A percentile compares a stretch with the other conserved stretches of the same genome.
Evolutionary conservation across 2,329 filamentous ascomycete species (phyloP).

Genomic region (Dryadomyces sulphureus): DNA sequence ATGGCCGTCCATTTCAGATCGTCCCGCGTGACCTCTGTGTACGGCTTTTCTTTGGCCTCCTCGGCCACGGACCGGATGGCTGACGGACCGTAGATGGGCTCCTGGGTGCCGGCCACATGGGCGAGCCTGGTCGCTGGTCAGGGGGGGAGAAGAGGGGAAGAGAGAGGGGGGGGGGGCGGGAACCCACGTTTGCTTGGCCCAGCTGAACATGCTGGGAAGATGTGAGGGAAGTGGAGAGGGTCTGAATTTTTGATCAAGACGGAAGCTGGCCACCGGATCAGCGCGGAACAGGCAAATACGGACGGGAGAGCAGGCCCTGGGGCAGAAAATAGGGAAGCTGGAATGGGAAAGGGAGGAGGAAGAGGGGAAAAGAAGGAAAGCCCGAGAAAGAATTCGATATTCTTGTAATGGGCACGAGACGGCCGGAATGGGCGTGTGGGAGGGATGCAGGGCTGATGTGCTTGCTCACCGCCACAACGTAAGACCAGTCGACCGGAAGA

Average conservation of each 20-base stretch:
- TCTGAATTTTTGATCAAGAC: neutral
- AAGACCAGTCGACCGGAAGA: neutral
- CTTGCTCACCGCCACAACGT: neutral
- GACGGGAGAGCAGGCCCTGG: neutral
- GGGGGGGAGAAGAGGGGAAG: neutral
- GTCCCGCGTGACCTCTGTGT: conserved; percentile 62
- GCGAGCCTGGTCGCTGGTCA: conserved; percentile 32
- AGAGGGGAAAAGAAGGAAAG: neutral
- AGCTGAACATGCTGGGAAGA: conserved; percentile 61
- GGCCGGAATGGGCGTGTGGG: neutral
- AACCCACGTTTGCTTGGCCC: conserved; percentile 79
- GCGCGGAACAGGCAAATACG: neutral
- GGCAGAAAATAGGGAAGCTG: neutral
- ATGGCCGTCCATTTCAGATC: conserved; percentile 72
- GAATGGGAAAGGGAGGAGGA: neutral
- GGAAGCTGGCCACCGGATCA: neutral
- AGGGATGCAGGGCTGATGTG: neutral
- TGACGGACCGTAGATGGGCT: conserved; percentile 84
- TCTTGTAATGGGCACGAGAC: neutral
- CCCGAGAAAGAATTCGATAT: neutral
- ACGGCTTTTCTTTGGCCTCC: conserved; percentile 64
- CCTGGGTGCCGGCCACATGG: conserved; percentile 85
- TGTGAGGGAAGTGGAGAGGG: neutral
- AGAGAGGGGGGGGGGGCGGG: neutral
- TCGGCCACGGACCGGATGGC: conserved; percentile 77